phyloP scores from a whole-genome alignment of 441 rosid species.

The Capsella rubella region DNA sequence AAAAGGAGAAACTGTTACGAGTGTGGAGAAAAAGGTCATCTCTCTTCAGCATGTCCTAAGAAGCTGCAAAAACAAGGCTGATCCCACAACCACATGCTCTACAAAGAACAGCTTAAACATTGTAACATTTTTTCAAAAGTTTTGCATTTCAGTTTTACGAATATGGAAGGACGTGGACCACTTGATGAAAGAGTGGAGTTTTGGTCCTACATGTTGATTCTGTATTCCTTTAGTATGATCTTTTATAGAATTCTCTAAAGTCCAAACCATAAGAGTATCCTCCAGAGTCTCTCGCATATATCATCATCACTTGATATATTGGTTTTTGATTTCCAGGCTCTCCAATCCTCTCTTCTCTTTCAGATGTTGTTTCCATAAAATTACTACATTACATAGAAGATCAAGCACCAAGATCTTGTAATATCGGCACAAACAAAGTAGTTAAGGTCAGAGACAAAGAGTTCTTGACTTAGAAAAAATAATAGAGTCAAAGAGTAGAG shows the following conservation, averaged over 20 bases:
- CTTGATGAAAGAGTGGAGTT: slow-evolving; percentile 31
- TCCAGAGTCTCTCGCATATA: not conserved
- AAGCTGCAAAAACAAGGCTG: slow-evolving; percentile 49
- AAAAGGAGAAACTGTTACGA: slow-evolving; percentile 81
- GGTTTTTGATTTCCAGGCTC: slow-evolving; percentile 71
- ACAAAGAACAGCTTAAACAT: slow-evolving; percentile 38
- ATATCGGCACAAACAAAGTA: slow-evolving; percentile 4
- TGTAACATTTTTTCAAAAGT: not conserved
- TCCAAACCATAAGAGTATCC: not conserved
- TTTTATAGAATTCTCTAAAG: slow-evolving; percentile 3
- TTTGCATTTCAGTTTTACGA: slow-evolving; percentile 10
- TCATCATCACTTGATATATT: slow-evolving; percentile 43
- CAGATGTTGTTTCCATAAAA: slow-evolving; percentile 89
- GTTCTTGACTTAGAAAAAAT: not conserved
- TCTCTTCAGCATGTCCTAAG: slow-evolving; percentile 79
- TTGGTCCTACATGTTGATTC: slow-evolving; percentile 19
- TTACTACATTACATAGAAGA: slow-evolving; percentile 55
- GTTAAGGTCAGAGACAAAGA: not conserved
- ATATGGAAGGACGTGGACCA: slow-evolving; percentile 19
- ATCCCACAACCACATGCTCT: slow-evolving; percentile 44
- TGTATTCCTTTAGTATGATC: slow-evolving; percentile 19
- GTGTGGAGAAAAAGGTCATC: slow-evolving; percentile 83
- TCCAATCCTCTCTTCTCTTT: slow-evolving; percentile 84
- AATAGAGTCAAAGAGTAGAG: slow-evolving; percentile 12
- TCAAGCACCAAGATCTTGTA: slow-evolving; percentile 6